phyloP scores from a whole-genome alignment of 208 protist genomes.

The Crithidia thermophila region DNA sequence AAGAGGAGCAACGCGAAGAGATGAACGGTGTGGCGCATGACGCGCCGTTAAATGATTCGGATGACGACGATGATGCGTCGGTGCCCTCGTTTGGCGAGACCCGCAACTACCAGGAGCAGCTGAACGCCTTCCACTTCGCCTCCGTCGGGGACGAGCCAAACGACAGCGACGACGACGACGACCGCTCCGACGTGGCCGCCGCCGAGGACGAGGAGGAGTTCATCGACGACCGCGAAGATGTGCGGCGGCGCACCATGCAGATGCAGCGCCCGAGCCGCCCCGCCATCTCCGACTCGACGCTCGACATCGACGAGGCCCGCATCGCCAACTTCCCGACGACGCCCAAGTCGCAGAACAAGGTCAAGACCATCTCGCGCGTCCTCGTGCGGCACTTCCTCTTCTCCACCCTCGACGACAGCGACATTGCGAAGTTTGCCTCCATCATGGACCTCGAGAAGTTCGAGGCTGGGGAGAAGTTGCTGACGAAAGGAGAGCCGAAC shows the following conservation, averaged over 20 bases:
- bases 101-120: slow-evolving; percentile 17
- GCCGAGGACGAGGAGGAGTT: slow-evolving; percentile 29
- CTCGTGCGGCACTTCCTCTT: slow-evolving; percentile 78
- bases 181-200: background rate
- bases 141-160: background rate
- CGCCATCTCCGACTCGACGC: slow-evolving; percentile 49
- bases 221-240: slow-evolving; percentile 57
- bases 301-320: slow-evolving; percentile 51
- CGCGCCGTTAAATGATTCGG: background rate
- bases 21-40: background rate
- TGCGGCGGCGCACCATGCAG: slow-evolving; percentile 39
- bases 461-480: slow-evolving; percentile 29
- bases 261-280: slow-evolving; percentile 53
- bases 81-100: background rate
- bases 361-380: slow-evolving; percentile 52
- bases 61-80: slow-evolving; percentile 2
- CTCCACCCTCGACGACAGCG: slow-evolving; percentile 68
- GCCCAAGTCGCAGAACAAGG: slow-evolving; percentile 63
- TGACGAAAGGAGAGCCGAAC: slow-evolving; percentile 41
- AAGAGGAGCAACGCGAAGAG: too few species aligned
- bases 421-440: slow-evolving; percentile 53
- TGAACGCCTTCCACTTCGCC: slow-evolving; percentile 47
- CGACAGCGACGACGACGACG: slow-evolving; percentile 8
- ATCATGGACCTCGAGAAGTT: slow-evolving; percentile 65
- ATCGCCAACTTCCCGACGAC: slow-evolving; percentile 47